Base-by-base conservation (phyloP, 306 rosid species). In the Lagenaria siceraria region DNA sequence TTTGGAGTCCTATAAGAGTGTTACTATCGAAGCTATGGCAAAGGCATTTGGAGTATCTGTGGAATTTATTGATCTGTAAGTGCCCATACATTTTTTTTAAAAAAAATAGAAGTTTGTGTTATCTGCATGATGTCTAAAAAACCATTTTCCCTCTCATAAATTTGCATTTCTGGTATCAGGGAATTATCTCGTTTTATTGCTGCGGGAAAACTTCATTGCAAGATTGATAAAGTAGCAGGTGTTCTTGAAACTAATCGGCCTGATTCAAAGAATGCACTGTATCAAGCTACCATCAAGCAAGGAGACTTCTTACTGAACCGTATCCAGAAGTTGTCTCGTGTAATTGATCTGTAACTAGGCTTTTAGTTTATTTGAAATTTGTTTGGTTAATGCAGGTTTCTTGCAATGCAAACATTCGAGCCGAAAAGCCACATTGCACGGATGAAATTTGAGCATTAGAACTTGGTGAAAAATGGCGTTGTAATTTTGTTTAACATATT, bases 1-100 rank as follows among this genome's bases (percentile, higher is more conserved):
- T 84, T 84, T 96, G 90, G 99, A 96, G 82, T 96, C 99, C 63
- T 96, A 96, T 35, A 96, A 92, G 88, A 92, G 98, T 77, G 99
- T 96, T 15, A 92, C 99, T 4, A 90, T 92, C 79, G 98, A 92
- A 74, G 99, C 98, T 43, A 92, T 92, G 99, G 98, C 99, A 1
- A 96, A 83, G 83, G 97, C 97, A n/a, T 96, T 96, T 86, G 98
- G 99, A 15, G 98, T 96, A 11, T 86, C 98, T 0, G 97, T 92
- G 77, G 99, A 96, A 52, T 96, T 96, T 79, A 96, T 96, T 81
- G 98, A 96, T 81, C 49, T 92, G 98, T 96, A 87, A 87, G 99
- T 87, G 59, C 46, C 18, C 55, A 18, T 75, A 7, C 29, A 46
- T 49, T 38, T 38, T 38, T 38, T 38, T 38, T 38, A 38, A 7